phyloP scores from a whole-genome alignment of 2,329 filamentous ascomycete species.

The Colletotrichum sp. region DNA sequence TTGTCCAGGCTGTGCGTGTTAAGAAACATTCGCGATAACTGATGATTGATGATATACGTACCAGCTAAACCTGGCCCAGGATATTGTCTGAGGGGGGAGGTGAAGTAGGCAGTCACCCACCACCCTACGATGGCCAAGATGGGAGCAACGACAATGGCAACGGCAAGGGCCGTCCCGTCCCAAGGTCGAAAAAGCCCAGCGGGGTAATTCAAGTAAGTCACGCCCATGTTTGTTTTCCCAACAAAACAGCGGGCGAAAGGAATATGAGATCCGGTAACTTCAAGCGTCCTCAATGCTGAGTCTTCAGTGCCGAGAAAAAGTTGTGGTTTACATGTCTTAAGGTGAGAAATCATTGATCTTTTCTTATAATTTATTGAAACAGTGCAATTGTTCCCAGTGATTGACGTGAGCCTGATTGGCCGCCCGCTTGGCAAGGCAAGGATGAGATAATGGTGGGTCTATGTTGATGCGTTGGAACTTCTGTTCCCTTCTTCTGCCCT shows the following conservation, averaged over 20 bases:
- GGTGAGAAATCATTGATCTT: background rate
- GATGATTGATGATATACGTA: background rate
- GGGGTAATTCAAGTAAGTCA: background rate
- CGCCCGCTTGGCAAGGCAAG: background rate
- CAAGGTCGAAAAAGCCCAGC: background rate
- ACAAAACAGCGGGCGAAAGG: background rate
- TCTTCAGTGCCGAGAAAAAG: background rate
- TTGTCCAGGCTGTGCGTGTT: slow-evolving; percentile 26
- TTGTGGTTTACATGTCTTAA: background rate
- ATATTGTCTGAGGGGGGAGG: slow-evolving; percentile 22
- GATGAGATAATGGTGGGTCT: background rate
- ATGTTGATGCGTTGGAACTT: background rate
- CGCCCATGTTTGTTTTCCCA: background rate
- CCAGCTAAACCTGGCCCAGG: slow-evolving; percentile 28
- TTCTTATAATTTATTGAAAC: background rate
- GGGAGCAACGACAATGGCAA: background rate
- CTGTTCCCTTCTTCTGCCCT: background rate
- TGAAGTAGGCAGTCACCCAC: slow-evolving; percentile 7
- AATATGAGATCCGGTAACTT: background rate
- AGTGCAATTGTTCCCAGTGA: background rate
- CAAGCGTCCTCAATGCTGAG: background rate
- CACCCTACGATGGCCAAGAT: background rate
- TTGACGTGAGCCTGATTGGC: background rate
- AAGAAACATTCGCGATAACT: background rate
- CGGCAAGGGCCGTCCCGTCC: background rate